Evolutionary conservation across 2,329 filamentous ascomycete species (phyloP).

Genomic region (Cercospora zeae-maydis): DNA sequence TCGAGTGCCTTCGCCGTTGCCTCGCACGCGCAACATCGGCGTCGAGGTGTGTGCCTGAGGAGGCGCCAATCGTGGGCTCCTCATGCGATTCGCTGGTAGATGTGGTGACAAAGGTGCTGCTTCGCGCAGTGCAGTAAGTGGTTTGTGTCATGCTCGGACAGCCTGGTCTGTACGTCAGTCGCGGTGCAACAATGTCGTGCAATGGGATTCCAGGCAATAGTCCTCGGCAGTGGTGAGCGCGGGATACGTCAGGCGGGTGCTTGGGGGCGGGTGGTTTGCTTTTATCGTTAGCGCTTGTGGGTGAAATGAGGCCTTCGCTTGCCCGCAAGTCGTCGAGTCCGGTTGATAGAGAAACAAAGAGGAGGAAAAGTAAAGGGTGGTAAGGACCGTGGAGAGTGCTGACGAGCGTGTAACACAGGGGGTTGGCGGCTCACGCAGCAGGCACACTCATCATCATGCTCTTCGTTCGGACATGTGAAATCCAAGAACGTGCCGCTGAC

Average conservation of each 20-base stretch:
- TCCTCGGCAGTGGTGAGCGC: not conserved
- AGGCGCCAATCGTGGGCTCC: constrained; percentile 42
- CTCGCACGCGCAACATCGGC: constrained; percentile 37
- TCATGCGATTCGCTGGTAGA: constrained; percentile 34
- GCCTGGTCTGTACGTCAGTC: not conserved
- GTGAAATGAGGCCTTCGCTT: constrained; percentile 4
- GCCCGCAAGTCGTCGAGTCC: not conserved
- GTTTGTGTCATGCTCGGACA: constrained; percentile 19
- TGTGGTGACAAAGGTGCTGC: not conserved
- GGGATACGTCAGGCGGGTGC: not conserved
- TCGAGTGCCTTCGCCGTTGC: constrained; percentile 46
- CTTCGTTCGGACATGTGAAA: constrained; percentile 2
- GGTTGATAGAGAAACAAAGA: not conserved
- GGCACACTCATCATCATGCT: not conserved
- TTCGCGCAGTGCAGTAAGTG: constrained; percentile 17
- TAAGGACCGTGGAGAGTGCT: not conserved
- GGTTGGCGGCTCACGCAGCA: not conserved
- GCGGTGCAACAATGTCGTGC: constrained; percentile 1
- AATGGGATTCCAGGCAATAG: not conserved
- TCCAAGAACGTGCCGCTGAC: not conserved
- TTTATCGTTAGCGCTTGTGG: not conserved
- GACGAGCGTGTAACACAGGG: not conserved
- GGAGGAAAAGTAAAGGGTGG: not conserved
- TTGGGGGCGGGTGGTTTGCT: not conserved
- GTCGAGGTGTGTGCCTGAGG: constrained; percentile 36